Conservation (phyloP, 768 basidiomycete species). For the Hericium rajendrae region DNA sequence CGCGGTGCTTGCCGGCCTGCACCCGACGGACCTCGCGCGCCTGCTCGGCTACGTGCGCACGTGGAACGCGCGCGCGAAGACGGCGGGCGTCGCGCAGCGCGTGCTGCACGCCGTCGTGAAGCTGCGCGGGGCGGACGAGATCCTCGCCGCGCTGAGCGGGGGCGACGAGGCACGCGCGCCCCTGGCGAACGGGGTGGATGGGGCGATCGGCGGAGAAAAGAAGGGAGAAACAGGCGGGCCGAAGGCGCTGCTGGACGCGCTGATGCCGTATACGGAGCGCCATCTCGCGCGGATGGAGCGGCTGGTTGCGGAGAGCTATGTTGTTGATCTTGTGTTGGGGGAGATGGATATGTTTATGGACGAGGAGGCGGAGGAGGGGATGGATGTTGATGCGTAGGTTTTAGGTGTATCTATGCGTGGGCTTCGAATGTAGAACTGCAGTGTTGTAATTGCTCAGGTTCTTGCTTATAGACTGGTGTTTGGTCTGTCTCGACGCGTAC, state of each 20-base stretch:
- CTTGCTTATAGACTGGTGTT: too few species aligned
- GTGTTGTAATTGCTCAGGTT: too few species aligned
- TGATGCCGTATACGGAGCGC: slow-evolving; percentile 92
- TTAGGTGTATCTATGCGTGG: neutral
- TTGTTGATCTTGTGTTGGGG: slow-evolving; percentile 80
- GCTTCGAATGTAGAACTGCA: too few species aligned
- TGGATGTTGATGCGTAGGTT: slow-evolving; percentile 14
- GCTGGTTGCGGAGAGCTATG: slow-evolving; percentile 89
- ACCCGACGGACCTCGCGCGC: slow-evolving; percentile 64
- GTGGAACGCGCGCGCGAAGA: slow-evolving; percentile 95
- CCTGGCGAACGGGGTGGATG: too few species aligned
- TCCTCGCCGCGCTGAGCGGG: slow-evolving; percentile 38
- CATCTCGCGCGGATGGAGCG: slow-evolving; percentile 81
- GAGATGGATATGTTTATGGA: slow-evolving; percentile 64
- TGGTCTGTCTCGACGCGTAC: too few species aligned
- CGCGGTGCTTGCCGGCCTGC: slow-evolving; percentile 66
- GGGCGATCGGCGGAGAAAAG: slow-evolving; percentile 22
- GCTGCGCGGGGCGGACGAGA: slow-evolving; percentile 62
- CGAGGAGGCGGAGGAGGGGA: slow-evolving; percentile 27
- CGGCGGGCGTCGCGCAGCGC: slow-evolving; percentile 74
- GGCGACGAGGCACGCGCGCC: slow-evolving; percentile 15
- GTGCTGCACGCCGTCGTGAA: slow-evolving; percentile 78
- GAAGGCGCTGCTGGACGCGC: slow-evolving; percentile 52
- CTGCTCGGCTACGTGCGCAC: slow-evolving; percentile 75
- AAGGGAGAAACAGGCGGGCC: slow-evolving; percentile 17